Percentiles rank a stretch among this genome's conserved stretches.
Evolutionary conservation across 2,329 filamentous ascomycete genomes (phyloP).

Genomic region (Phyllosticta citribraziliensis): DNA sequence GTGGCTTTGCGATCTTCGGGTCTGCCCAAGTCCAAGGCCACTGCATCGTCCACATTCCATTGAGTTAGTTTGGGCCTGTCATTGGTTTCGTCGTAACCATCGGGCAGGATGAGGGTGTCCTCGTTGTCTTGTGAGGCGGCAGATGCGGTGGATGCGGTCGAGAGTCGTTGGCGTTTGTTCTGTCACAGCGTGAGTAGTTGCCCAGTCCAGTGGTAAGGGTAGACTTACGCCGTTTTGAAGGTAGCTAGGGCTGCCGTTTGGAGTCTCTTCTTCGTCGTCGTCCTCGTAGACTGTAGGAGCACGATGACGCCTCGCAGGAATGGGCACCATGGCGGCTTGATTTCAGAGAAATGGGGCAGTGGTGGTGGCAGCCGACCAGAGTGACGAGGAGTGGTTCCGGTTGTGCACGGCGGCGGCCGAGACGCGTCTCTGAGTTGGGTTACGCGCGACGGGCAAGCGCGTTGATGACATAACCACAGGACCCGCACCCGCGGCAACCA

Average conservation of each 20-base stretch:
- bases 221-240: constrained; percentile 3
- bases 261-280: background rate
- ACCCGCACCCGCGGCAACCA: background rate
- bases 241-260: background rate
- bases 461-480: background rate
- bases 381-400: background rate
- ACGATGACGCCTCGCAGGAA: constrained; percentile 2
- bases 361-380: background rate
- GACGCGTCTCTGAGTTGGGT: constrained; percentile 1
- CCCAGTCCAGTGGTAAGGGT: background rate
- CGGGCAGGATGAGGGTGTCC: background rate
- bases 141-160: background rate
- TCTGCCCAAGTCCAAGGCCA: background rate
- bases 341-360: background rate
- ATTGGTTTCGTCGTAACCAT: background rate
- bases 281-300: background rate
- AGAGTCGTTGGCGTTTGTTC: constrained; percentile 4
- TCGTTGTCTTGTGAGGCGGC: background rate
- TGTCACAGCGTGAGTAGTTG: background rate
- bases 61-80: background rate
- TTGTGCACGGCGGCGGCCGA: background rate
- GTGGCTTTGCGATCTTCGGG: background rate
- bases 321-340: constrained; percentile 1
- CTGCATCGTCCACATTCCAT: background rate
- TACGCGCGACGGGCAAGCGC: constrained; percentile 2